Conservation (phyloP, 352 stramenopile genomes). For the Pythium volutum region DNA sequence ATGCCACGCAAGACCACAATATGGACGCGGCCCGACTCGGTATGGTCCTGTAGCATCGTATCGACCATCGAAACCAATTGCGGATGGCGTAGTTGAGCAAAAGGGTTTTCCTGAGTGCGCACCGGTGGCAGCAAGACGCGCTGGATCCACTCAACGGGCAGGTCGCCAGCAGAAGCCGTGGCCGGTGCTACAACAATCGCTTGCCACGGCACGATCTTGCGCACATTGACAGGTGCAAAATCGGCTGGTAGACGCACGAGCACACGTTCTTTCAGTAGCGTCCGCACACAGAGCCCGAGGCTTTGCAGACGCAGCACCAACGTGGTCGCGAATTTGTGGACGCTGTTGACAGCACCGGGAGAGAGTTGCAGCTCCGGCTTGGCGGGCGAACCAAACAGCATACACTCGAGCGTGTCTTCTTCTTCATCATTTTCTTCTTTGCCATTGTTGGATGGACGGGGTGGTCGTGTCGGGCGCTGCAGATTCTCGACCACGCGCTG, state of each 20-base stretch:
- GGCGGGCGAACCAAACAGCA: constrained; percentile 24
- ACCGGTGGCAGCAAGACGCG: constrained; percentile 3
- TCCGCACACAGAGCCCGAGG: constrained; percentile 26
- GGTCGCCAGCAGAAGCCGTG: neutral
- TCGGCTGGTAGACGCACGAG: constrained; percentile 4
- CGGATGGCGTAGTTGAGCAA: constrained; percentile 31
- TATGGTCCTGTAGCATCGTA: constrained; percentile 32
- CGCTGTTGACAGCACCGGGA: constrained; percentile 28
- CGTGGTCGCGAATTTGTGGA: constrained; percentile 45
- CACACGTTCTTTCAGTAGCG: constrained; percentile 13
- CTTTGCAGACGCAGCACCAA: constrained; percentile 47
- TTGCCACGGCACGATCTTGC: constrained; percentile 5
- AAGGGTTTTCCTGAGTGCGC: neutral
- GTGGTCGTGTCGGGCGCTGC: constrained; percentile 21
- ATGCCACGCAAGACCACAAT: constrained; percentile 71
- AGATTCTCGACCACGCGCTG: constrained; percentile 37
- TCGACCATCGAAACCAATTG: constrained; percentile 34
- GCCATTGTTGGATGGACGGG: neutral
- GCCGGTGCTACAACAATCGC: neutral
- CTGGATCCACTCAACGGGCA: constrained; percentile 10
- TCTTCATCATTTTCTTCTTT: constrained; percentile 4
- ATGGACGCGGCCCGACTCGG: constrained; percentile 17
- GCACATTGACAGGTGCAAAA: constrained; percentile 1
- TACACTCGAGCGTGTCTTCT: constrained; percentile 23
- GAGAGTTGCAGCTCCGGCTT: constrained; percentile 33